A percentile compares a stretch with the other conserved stretches of the same genome.
Conservation (phyloP, 2,329 filamentous ascomycete genomes). For the Colletotrichum phormii region DNA sequence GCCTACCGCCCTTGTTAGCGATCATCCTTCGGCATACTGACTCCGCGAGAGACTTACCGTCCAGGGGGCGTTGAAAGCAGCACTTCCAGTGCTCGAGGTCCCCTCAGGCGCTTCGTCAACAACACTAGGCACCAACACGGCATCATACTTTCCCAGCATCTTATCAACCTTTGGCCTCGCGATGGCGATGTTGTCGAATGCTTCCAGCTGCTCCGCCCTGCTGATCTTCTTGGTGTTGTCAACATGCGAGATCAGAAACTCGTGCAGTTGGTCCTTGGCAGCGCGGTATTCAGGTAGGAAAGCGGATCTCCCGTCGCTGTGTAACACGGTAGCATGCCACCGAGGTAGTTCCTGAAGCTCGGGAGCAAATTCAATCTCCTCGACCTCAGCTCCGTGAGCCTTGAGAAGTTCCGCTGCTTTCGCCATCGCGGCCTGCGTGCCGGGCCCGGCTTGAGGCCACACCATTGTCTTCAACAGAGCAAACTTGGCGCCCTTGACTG, state of each 20-base stretch:
- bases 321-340: constrained; percentile 65
- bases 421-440: constrained; percentile 55
- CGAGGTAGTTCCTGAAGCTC: constrained; percentile 60
- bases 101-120: constrained; percentile 68
- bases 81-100: constrained; percentile 62
- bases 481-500: constrained; percentile 62
- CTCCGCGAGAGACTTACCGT: constrained; percentile 54
- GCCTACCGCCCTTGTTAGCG: constrained; percentile 50
- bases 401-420: constrained; percentile 53
- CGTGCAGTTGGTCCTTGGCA: constrained; percentile 58
- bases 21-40: constrained; percentile 32
- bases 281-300: constrained; percentile 66
- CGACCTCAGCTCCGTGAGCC: constrained; percentile 63
- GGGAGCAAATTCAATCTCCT: constrained; percentile 64
- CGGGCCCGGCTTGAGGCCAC: constrained; percentile 60
- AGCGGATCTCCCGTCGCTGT: constrained; percentile 62
- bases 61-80: constrained; percentile 63
- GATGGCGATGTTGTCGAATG: constrained; percentile 62
- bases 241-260: constrained; percentile 60
- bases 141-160: constrained; percentile 60
- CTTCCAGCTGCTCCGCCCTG: constrained; percentile 60
- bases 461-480: constrained; percentile 65
- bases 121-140: constrained; percentile 67
- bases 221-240: constrained; percentile 58
- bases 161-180: constrained; percentile 63